Evolutionary conservation across 176 grass and related monocot species (phyloP).

Genomic region (Aegilops tauschii): DNA sequence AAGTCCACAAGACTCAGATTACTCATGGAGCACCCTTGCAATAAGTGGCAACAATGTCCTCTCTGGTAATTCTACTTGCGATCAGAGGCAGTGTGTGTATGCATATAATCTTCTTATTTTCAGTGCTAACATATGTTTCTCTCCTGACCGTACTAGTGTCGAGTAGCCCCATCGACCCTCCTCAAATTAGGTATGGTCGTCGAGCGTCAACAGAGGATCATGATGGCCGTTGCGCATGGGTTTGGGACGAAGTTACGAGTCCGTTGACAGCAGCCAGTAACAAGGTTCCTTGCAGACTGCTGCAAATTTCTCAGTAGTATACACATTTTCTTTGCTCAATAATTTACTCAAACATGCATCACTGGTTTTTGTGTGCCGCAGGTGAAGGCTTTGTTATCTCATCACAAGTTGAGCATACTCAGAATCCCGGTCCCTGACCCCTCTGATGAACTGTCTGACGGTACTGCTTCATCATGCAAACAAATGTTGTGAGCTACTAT

Average conservation of each 20-base stretch:
- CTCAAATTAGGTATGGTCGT: slow-evolving; percentile 60
- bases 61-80: slow-evolving; percentile 50
- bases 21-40: slow-evolving; percentile 77
- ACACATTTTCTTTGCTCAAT: not conserved
- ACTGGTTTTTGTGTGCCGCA: not conserved
- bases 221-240: slow-evolving; percentile 36
- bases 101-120: not conserved
- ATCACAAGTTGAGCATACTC: slow-evolving; percentile 59
- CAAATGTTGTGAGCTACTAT: not conserved
- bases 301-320: not conserved
- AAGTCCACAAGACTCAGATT: slow-evolving; percentile 59
- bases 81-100: not conserved
- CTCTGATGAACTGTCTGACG: slow-evolving; percentile 53
- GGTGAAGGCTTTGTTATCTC: slow-evolving; percentile 59
- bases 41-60: slow-evolving; percentile 66
- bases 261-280: slow-evolving; percentile 38
- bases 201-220: slow-evolving; percentile 12
- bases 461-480: slow-evolving; percentile 20
- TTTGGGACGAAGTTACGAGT: slow-evolving; percentile 59
- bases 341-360: slow-evolving; percentile 14
- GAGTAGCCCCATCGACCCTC: slow-evolving; percentile 80
- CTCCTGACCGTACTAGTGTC: slow-evolving; percentile 46
- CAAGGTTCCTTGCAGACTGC: slow-evolving; percentile 45
- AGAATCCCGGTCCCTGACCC: slow-evolving; percentile 60
- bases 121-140: not conserved